These are phyloP conservation scores for Globisporangium recalcitrans DNA, from an alignment of 352 stramenopile species.

Conservation along the genomic window DNA sequence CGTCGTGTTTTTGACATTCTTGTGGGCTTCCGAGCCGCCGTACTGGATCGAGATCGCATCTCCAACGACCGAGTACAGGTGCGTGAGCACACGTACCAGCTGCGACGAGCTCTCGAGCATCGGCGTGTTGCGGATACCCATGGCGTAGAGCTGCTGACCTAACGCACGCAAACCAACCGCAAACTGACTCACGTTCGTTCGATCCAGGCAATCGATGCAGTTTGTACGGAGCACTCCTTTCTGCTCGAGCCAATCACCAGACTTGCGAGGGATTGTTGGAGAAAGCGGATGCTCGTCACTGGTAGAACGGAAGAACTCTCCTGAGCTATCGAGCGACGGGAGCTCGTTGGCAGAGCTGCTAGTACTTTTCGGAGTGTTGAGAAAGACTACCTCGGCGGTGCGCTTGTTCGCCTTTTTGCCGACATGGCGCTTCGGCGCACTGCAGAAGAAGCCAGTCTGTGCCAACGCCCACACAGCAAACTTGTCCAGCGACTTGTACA, in stretches of 20 bases:
- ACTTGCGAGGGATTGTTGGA: conserved; percentile 72
- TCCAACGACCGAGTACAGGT: conserved; percentile 97
- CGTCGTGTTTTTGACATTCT: conserved; percentile 94
- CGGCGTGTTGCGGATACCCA: conserved; percentile 92
- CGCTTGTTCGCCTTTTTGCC: conserved; percentile 54
- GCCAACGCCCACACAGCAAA: conserved; percentile 94
- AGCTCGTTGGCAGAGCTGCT: neutral
- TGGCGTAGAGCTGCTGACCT: conserved; percentile 94
- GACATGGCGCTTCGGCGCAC: conserved; percentile 76
- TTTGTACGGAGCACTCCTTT: conserved; percentile 97
- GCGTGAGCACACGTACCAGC: conserved; percentile 95
- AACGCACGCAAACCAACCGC: conserved; percentile 88
- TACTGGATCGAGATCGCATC: conserved; percentile 99
- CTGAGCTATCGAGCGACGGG: neutral
- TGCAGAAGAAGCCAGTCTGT: conserved; percentile 98
- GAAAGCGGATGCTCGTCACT: conserved; percentile 27
- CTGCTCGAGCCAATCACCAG: conserved; percentile 92
- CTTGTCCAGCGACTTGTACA: conserved; percentile 92
- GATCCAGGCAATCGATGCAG: conserved; percentile 95
- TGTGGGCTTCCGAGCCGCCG: conserved; percentile 97
- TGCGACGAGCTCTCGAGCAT: conserved; percentile 85
- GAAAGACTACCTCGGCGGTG: conserved; percentile 41
- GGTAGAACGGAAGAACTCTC: neutral
- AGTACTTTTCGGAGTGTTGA: conserved; percentile 10
- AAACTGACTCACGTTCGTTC: conserved; percentile 86